A percentile compares a stretch with the other conserved stretches of the same genome.
phyloP scores from a whole-genome alignment of 1,139 yeast genomes.

The Magnusiomyces fungicola region DNA sequence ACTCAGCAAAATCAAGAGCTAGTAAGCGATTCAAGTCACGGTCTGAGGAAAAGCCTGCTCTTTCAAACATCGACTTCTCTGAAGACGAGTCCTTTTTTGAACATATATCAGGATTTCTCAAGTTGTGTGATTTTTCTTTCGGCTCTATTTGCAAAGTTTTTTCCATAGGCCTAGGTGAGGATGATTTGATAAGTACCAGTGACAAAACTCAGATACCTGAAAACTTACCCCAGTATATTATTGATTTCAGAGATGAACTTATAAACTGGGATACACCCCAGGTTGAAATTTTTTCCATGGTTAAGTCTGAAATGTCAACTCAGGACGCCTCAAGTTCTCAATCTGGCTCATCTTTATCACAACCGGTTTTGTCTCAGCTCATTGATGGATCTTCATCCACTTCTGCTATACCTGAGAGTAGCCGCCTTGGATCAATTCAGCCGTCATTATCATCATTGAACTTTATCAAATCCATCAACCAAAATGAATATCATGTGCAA shows the following conservation, averaged over 20 bases:
- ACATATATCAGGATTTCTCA: conserved; percentile 25
- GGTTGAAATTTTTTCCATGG: conserved; percentile 23
- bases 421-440: conserved; percentile 16
- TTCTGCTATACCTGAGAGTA: conserved; percentile 21
- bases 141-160: conserved; percentile 21
- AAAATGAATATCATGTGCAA: conserved; percentile 37
- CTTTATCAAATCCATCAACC: conserved; percentile 33
- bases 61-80: conserved; percentile 25
- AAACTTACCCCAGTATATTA: conserved; percentile 23
- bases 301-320: conserved; percentile 14
- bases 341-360: conserved; percentile 6
- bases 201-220: background rate
- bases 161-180: no score
- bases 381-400: conserved; percentile 26
- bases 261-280: conserved; percentile 39
- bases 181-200: no score
- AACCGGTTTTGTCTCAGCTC: conserved; percentile 35
- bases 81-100: conserved; percentile 28
- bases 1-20: conserved; percentile 8
- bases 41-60: conserved; percentile 30
- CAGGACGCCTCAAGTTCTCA: conserved; percentile 9
- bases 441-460: conserved; percentile 24
- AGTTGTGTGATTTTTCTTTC: conserved; percentile 20
- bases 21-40: conserved; percentile 28
- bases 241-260: conserved; percentile 37